A percentile compares a stretch with the other conserved stretches of the same genome.
Conservation (phyloP, 768 basidiomycete genomes). For the Mycena maculata region DNA sequence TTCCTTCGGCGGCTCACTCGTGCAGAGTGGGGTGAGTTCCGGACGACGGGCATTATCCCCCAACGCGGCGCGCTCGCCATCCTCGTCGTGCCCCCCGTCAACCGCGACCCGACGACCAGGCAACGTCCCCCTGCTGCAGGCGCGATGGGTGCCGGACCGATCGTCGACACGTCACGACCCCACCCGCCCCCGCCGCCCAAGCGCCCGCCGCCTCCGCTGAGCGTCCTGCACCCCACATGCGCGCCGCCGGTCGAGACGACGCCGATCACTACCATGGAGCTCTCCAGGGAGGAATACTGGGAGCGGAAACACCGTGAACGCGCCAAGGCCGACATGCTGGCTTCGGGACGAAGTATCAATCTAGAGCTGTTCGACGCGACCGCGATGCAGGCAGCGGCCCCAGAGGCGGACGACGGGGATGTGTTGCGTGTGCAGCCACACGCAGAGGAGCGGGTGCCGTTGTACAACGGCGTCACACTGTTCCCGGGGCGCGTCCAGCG, state of each 20-base stretch:
- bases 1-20: slow-evolving; percentile 74
- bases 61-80: slow-evolving; percentile 71
- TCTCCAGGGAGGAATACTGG: slow-evolving; percentile 5
- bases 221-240: slow-evolving; percentile 25
- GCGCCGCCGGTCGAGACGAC: neutral
- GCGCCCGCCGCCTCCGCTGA: slow-evolving; percentile 16
- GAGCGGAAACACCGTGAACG: neutral
- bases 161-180: neutral
- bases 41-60: slow-evolving; percentile 59
- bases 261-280: neutral
- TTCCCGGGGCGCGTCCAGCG: slow-evolving; percentile 75
- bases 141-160: slow-evolving; percentile 19
- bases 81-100: slow-evolving; percentile 74
- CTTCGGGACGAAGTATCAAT: neutral
- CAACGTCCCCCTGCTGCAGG: slow-evolving; percentile 46
- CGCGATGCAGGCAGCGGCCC: neutral
- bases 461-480: slow-evolving; percentile 74
- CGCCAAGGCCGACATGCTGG: neutral
- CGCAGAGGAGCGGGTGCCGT: slow-evolving; percentile 57
- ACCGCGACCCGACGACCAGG: slow-evolving; percentile 62
- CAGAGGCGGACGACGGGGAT: neutral
- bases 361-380: too few species aligned
- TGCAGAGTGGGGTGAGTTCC: slow-evolving; percentile 65
- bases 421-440: slow-evolving; percentile 25
- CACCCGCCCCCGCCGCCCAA: neutral